Evolutionary conservation across 257 asterid genomes (phyloP), one percentile per base, ranked within the genome.

Genomic region (Plantago ovata): DNA sequence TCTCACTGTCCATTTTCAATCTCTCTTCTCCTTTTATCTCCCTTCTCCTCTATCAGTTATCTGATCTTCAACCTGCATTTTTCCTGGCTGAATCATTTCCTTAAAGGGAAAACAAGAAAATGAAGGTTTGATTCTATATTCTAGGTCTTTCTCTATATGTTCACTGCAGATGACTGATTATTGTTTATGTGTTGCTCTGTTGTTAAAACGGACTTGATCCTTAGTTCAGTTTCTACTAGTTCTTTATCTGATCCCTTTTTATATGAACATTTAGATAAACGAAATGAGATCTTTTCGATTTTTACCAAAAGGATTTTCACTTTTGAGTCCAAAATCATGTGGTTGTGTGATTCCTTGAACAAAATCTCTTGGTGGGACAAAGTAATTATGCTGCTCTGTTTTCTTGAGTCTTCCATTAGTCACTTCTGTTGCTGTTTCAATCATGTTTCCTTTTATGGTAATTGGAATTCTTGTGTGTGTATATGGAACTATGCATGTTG

Each of bases 111-210:
- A 22, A 40, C 13, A 44, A 14, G 10, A 40, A 20, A 57, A 77
- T 77, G 83, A 77, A 77, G 80, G 80, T 77, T 13, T 1, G 51
- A 13, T 62, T 56, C 50, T 56, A 51, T 38, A 53, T 41, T 56
- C 51, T 15, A 36, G 13, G 0, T 5, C 14, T 16, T 8, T 38
- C 22, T 15, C 2, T 28, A 28, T 23, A 28, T 23, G 0, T 2
- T 55, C 4, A 2, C n/a, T 53, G 20, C n/a, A n/a, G n/a, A 53
- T 52, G 39, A 52, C 10, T 16, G 11, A 13, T 12, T 38, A 10
- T 19, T 38, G 13, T 24, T 23, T 47, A 16, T 0, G 19, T 24
- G 52, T 28, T 38, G n/a, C 1, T 56, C 24, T 41, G 3, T n/a
- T n/a, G 23, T 54, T 49, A 19, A 23, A 28, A 23, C 60, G 4